Evolutionary conservation across 2,329 filamentous ascomycete genomes (phyloP).

Genomic region (Calonectria hongkongensis): DNA sequence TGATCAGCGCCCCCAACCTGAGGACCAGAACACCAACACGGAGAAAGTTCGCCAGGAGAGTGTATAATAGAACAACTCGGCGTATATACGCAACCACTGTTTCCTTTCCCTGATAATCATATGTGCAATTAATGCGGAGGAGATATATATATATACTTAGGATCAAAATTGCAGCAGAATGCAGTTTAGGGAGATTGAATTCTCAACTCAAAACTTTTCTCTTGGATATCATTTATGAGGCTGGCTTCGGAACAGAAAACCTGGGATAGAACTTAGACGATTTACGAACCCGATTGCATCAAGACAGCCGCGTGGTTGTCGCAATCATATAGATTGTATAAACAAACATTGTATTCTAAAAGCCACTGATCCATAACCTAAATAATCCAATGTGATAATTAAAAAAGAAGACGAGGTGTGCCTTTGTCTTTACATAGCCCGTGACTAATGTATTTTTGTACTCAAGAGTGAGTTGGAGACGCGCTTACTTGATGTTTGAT

Average conservation of each 20-base stretch:
- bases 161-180: neutral
- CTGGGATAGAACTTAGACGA: slow-evolving; percentile 29
- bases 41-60: slow-evolving; percentile 48
- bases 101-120: neutral
- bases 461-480: too few species aligned
- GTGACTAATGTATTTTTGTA: too few species aligned
- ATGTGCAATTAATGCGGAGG: neutral
- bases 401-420: too few species aligned
- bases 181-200: neutral
- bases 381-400: too few species aligned
- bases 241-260: slow-evolving; percentile 1
- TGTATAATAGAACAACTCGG: slow-evolving; percentile 36
- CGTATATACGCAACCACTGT: neutral
- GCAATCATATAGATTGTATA: slow-evolving; percentile 24
- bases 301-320: slow-evolving; percentile 21
- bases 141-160: too few species aligned
- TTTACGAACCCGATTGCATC: slow-evolving; percentile 34
- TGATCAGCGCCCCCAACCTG: slow-evolving; percentile 50
- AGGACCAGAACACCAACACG: slow-evolving; percentile 44
- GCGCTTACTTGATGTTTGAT: too few species aligned
- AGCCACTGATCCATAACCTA: neutral
- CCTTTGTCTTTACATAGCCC: too few species aligned
- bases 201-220: slow-evolving; percentile 8
- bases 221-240: slow-evolving; percentile 12
- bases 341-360: neutral